A percentile compares a stretch with the other conserved stretches of the same genome.
These are phyloP conservation scores for Mortierella sp. DNA, from an alignment of 371 early-diverging fungal genomes.

Conservation along the genomic window DNA sequence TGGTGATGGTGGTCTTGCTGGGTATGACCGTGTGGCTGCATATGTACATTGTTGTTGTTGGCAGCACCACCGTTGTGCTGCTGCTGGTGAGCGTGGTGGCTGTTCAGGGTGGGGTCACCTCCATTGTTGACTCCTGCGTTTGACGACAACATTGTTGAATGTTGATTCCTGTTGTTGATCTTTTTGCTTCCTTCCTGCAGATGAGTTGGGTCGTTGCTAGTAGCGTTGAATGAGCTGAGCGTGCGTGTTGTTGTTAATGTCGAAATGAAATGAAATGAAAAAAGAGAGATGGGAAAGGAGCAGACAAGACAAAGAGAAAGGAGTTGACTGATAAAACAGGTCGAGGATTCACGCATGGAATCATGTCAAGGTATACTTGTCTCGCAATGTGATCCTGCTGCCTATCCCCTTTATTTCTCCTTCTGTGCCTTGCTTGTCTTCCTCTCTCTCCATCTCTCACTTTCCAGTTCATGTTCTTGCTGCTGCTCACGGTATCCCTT, in stretches of 20 bases:
- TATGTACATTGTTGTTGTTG: slow-evolving; percentile 3
- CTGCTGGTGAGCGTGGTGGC: slow-evolving; percentile 39
- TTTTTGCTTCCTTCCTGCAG: neutral
- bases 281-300: neutral
- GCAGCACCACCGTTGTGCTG: slow-evolving; percentile 2
- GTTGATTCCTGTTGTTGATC: neutral
- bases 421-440: no score
- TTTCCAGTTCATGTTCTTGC: neutral
- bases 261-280: neutral
- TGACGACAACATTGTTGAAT: slow-evolving; percentile 26
- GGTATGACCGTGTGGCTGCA: neutral
- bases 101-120: slow-evolving; percentile 14
- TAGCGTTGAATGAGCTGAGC: neutral
- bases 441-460: neutral
- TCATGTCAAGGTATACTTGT: neutral
- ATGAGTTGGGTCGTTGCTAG: neutral
- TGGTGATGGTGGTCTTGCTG: slow-evolving; percentile 23
- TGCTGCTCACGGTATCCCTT: neutral
- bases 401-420: neutral
- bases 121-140: slow-evolving; percentile 15
- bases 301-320: neutral
- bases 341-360: neutral
- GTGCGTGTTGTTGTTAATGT: neutral
- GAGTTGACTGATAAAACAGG: no score
- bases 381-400: neutral